These are phyloP conservation scores for Piper betle DNA, from an alignment of 164 flowering plant genomes.

Conservation along the genomic window DNA sequence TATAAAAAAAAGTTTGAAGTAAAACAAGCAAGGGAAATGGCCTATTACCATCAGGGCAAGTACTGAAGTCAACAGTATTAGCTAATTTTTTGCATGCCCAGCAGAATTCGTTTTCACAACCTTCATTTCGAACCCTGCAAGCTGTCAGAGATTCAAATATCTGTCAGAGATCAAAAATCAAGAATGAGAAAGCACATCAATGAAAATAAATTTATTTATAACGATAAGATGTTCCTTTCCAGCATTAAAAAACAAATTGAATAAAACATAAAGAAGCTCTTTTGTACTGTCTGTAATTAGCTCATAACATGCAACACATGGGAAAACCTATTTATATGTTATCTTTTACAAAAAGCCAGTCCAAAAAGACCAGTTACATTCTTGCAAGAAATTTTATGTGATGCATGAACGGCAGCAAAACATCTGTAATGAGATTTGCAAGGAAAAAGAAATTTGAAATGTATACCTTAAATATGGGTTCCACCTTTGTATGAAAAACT, in stretches of 20 bases:
- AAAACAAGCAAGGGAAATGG: background rate
- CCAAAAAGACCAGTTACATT: background rate
- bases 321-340: background rate
- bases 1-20: conserved; percentile 11
- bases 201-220: background rate
- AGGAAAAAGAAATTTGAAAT: background rate
- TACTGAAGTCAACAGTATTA: conserved; percentile 74
- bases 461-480: conserved; percentile 86
- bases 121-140: conserved; percentile 92
- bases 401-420: background rate
- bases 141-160: conserved; percentile 44
- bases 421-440: background rate
- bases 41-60: conserved; percentile 89
- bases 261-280: too few species aligned
- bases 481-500: conserved; percentile 76
- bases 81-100: conserved; percentile 92
- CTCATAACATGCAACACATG: background rate
- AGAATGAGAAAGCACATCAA: background rate
- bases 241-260: background rate
- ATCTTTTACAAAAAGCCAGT: background rate
- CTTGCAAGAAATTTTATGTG: background rate
- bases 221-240: background rate
- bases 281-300: too few species aligned
- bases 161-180: background rate
- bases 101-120: conserved; percentile 81